These are phyloP conservation scores for Xylariales sp. DNA, from an alignment of 2,329 filamentous ascomycete genomes.

Conservation along the genomic window DNA sequence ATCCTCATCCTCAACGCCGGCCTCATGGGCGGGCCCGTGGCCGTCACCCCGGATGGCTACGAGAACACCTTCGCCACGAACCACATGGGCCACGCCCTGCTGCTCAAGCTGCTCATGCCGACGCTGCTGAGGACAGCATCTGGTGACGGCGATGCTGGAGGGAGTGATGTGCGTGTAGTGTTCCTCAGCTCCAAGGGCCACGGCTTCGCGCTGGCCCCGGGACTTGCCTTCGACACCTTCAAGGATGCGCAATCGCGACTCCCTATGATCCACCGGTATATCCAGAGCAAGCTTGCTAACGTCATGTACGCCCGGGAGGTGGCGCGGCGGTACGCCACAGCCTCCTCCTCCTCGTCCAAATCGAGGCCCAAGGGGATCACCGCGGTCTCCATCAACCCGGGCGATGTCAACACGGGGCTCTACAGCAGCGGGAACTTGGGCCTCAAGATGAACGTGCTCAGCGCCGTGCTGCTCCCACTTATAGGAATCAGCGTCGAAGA, in stretches of 20 bases:
- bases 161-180: background rate
- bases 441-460: conserved; percentile 1
- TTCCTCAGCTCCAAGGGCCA: background rate
- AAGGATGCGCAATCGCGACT: background rate
- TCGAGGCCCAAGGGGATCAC: conserved; percentile 20
- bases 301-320: conserved; percentile 24
- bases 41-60: conserved; percentile 33
- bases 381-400: conserved; percentile 23
- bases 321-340: conserved; percentile 19
- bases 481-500: conserved; percentile 19
- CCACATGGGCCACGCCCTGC: conserved; percentile 36
- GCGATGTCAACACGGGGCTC: conserved; percentile 20
- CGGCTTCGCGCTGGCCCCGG: background rate
- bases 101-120: conserved; percentile 12
- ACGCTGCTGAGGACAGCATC: background rate
- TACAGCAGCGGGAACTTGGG: conserved; percentile 7
- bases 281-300: conserved; percentile 30
- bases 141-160: no score
- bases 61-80: conserved; percentile 40
- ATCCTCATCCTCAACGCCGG: conserved; percentile 38
- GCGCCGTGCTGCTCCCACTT: conserved; percentile 13
- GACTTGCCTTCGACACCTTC: background rate
- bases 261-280: conserved; percentile 16
- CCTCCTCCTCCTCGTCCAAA: no score
- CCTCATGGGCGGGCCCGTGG: conserved; percentile 26